These are phyloP conservation scores for Pezicula radicicola DNA, from an alignment of 2,329 filamentous ascomycete genomes.

Conservation along the genomic window DNA sequence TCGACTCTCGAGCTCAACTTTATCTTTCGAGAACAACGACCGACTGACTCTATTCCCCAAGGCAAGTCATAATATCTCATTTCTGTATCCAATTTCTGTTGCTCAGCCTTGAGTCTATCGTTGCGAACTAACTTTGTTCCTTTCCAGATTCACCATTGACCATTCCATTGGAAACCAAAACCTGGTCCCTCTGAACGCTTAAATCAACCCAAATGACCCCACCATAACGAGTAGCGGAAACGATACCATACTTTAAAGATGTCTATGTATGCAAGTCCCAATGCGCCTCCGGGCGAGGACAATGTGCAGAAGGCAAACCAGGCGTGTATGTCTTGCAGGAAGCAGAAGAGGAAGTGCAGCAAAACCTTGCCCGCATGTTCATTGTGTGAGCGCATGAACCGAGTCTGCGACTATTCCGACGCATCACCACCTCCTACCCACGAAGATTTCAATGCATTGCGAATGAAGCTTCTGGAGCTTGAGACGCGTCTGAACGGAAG, in stretches of 20 bases:
- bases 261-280: constrained; percentile 12
- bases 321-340: constrained; percentile 41
- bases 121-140: too few species aligned
- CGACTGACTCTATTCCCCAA: too few species aligned
- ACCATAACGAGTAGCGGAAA: neutral
- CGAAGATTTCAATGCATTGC: constrained; percentile 37
- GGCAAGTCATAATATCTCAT: too few species aligned
- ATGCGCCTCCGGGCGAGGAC: constrained; percentile 5
- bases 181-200: neutral
- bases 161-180: too few species aligned
- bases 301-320: constrained; percentile 30
- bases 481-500: constrained; percentile 32
- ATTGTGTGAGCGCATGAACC: constrained; percentile 40
- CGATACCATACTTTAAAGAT: constrained; percentile 1
- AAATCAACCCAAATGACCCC: neutral
- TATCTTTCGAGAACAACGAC: too few species aligned
- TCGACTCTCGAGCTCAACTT: too few species aligned
- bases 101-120: too few species aligned
- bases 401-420: constrained; percentile 39
- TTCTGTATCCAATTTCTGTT: too few species aligned
- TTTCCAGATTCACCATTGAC: too few species aligned
- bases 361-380: constrained; percentile 45
- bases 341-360: constrained; percentile 51
- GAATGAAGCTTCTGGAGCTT: constrained; percentile 34
- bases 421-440: constrained; percentile 31